Base-by-base conservation (phyloP, 2,329 filamentous ascomycete species). In the Trichophyton schoenleinii region DNA sequence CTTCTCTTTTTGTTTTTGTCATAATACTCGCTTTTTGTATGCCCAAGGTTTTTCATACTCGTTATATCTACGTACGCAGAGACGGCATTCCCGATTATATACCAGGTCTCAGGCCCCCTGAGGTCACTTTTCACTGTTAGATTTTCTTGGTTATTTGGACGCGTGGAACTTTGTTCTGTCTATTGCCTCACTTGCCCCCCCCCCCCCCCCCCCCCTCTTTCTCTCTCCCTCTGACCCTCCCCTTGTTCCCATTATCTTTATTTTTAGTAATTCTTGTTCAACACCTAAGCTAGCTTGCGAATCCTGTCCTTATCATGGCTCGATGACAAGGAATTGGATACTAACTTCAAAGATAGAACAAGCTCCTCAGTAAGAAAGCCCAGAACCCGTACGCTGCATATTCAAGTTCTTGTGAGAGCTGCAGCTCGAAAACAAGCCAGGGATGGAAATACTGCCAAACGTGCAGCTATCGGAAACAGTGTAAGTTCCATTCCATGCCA, bases 331-430 rank as follows among this genome's bases (percentile, higher is more conserved):
- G 2, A 9, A 38, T 13, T 9, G 3, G 28, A 34, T n/a, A 36
- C 28, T 55, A 34, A 28, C 0, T 41, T 15, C 8, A 9, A 31
- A n/a, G 60, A 7, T 61, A 84, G 83, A 86, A 81, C 72, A 87
- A 87, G 70, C 76, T 86, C 3, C 73, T 86, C 36, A 86, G 83
- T 62, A 82, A 84, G 66, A 78, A 80, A 55, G 84, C 84, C 36
- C 84, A 85, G 72, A 86, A 87, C 64, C 84, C 84, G 0, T 87
- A 85, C 66, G 83, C 83, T 1, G 79, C 82, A 60, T 86, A 86
- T 69, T 78, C 83, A 8, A 83, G 81, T 67, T 79, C 80, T 0
- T 87, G 84, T 67, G 77, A 79, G 7, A 78, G 77, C 44, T 87
- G 84, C 77, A 86, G 84, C 70, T 81, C 80, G 31, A 86, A 85